Conservation (phyloP, 2,329 filamentous ascomycete species). For the Tricladium varicosporioides region DNA sequence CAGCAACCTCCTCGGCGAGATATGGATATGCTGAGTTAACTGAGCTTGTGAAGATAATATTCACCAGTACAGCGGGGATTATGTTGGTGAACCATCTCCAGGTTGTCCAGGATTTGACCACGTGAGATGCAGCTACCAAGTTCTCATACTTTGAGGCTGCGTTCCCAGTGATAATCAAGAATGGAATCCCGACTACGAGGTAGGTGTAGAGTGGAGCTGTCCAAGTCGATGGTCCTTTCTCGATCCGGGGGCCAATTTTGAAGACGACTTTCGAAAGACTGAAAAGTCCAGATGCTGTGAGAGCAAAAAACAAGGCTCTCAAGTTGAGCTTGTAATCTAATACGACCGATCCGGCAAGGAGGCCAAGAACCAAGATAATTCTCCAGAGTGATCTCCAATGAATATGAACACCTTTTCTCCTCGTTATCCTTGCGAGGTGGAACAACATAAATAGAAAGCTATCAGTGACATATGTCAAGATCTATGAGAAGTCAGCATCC, state of each 20-base stretch:
- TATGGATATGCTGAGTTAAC: constrained; percentile 28
- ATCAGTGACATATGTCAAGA: constrained; percentile 30
- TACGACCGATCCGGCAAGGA: constrained; percentile 10
- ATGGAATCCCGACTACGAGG: constrained; percentile 25
- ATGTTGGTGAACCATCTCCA: constrained; percentile 19
- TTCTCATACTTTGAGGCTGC: constrained; percentile 26
- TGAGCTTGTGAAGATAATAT: constrained; percentile 24
- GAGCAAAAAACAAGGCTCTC: constrained; percentile 15
- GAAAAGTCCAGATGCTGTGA: constrained; percentile 20
- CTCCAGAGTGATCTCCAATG: constrained; percentile 14
- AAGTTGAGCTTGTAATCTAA: constrained; percentile 28
- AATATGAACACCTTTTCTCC: constrained; percentile 4
- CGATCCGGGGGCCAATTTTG: constrained; percentile 21
- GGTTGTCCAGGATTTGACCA: constrained; percentile 21
- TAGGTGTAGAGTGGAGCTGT: constrained; percentile 22
- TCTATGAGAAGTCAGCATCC: constrained; percentile 18
- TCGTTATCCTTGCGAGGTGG: constrained; percentile 13
- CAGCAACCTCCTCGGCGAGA: constrained; percentile 20
- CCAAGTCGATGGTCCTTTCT: constrained; percentile 18
- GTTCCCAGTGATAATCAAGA: constrained; percentile 22
- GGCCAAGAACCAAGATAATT: constrained; percentile 18
- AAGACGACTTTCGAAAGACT: constrained; percentile 26
- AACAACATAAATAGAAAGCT: constrained; percentile 24
- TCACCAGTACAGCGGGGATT: constrained; percentile 22
- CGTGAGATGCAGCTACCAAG: constrained; percentile 16